Base-by-base conservation (phyloP, 805 yeast genomes). In the Teunomyces cretensis region DNA sequence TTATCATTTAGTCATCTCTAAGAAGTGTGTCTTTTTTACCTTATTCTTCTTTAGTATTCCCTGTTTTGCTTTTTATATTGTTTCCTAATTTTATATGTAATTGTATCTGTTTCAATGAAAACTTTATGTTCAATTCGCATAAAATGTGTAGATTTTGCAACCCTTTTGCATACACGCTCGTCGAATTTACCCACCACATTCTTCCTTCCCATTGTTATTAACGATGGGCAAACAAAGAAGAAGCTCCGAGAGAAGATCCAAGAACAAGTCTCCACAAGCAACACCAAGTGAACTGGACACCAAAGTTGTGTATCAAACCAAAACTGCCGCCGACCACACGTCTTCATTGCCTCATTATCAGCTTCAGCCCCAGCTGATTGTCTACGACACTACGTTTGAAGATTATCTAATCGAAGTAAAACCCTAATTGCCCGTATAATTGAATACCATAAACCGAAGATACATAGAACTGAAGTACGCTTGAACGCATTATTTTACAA, bases 1-100 rank as follows among this genome's bases (percentile, higher is more conserved):
- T 49, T 35, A 42, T 28, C 47, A 26, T 26, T 22, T 26, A 36
- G 46, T 41, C 42, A 39, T 44, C 30, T 39, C 42, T 19, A 14
- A 26, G 31, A 33, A 41, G 35, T 45, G 35, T 44, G 16, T 43
- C 17, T 15, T 26, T 42, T 17, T 26, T 26, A 16, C 32, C n/a
- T 32, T 17, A 33, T 12, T 27, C 26, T 24, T 24, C 13, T 31
- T 27, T 36, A 16, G 27, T 33, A 33, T 28, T 12, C 9, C n/a
- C 31, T 11, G 26, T 13, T 15, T 28, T 30, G 13, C 24, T 40
- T 19, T 24, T 17, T 40, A 31, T 40, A 31, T 40, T 40, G 37
- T 32, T 31, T 31, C n/a, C 16, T 24, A 22, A 31, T 37, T 36
- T 17, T 39, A 31, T 46, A 39, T 33, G 43, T 42, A 43, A 30